phyloP scores from a whole-genome alignment of 495 filamentous ascomycete genomes.

The Talaromyces liani region DNA sequence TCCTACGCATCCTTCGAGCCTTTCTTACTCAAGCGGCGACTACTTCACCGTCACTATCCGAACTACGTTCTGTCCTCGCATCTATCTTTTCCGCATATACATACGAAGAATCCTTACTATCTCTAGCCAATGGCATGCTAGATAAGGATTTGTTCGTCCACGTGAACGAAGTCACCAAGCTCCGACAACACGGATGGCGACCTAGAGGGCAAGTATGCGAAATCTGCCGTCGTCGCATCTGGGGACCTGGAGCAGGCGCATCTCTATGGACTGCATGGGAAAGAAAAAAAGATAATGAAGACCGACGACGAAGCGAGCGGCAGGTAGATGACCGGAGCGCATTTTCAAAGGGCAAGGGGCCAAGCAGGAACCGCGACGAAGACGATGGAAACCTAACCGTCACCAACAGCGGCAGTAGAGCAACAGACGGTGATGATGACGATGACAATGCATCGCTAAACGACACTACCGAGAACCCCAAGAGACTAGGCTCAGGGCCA shows the following conservation, averaged over 20 bases:
- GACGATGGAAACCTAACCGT: neutral
- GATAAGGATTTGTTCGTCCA: constrained; percentile 86
- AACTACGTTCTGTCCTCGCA: constrained; percentile 74
- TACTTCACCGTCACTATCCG: constrained; percentile 77
- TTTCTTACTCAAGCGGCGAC: constrained; percentile 80
- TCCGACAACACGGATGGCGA: constrained; percentile 85
- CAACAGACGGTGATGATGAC: neutral
- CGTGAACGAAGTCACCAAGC: constrained; percentile 63
- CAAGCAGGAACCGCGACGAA: constrained; percentile 1
- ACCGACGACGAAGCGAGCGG: constrained; percentile 22
- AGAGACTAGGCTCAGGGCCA: constrained; percentile 8
- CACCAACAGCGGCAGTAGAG: neutral
- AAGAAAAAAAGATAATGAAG: constrained; percentile 43
- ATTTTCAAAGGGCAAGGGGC: constrained; percentile 37
- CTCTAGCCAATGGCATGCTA: constrained; percentile 75
- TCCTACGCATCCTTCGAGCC: constrained; percentile 80
- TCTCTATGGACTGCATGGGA: constrained; percentile 79
- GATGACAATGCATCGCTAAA: neutral
- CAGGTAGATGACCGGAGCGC: constrained; percentile 19
- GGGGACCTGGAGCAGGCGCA: constrained; percentile 80
- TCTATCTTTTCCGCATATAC: constrained; percentile 93
- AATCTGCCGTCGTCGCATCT: constrained; percentile 71
- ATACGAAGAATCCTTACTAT: constrained; percentile 82
- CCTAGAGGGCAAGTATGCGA: constrained; percentile 82
- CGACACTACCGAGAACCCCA: neutral